Evolutionary conservation across 2,329 filamentous ascomycete genomes (phyloP).

Genomic region (Ophiocordyceps australis): DNA sequence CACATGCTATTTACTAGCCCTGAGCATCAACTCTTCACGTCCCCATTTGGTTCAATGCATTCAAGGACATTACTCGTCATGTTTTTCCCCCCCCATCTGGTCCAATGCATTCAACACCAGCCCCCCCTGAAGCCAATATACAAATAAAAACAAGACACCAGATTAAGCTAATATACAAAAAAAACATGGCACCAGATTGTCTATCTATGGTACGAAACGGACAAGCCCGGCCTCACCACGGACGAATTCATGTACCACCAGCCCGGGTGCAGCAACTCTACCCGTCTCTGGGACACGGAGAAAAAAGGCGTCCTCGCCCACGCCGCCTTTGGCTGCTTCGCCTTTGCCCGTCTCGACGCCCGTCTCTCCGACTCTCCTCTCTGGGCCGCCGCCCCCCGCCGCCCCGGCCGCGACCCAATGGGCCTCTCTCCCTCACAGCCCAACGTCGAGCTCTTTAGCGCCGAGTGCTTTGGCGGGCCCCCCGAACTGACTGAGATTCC

Average conservation of each 20-base stretch:
- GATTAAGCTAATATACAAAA: no score
- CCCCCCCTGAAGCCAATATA: no score
- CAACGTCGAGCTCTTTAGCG: slow-evolving; percentile 44
- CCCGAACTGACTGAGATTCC: slow-evolving; percentile 37
- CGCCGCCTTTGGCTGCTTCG: slow-evolving; percentile 46
- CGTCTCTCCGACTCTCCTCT: slow-evolving; percentile 32
- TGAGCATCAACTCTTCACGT: no score
- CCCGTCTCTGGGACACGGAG: slow-evolving; percentile 36
- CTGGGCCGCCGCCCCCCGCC: slow-evolving; percentile 30
- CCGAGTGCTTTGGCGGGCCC: slow-evolving; percentile 41
- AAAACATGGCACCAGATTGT: no score
- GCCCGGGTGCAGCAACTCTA: slow-evolving; percentile 28
- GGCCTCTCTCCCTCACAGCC: slow-evolving; percentile 35
- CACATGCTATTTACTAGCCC: no score
- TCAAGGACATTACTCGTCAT: no score
- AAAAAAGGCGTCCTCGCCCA: slow-evolving; percentile 39
- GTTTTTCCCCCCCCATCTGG: no score
- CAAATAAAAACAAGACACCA: no score
- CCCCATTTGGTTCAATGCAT: no score
- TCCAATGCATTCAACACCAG: no score
- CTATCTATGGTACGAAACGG: slow-evolving; percentile 43
- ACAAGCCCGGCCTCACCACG: slow-evolving; percentile 29
- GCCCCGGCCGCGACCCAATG: slow-evolving; percentile 42
- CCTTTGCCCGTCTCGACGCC: slow-evolving; percentile 41
- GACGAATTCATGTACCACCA: slow-evolving; percentile 35